Base-by-base conservation (phyloP, 73 alveolate species). In the Effrenium voratum region DNA sequence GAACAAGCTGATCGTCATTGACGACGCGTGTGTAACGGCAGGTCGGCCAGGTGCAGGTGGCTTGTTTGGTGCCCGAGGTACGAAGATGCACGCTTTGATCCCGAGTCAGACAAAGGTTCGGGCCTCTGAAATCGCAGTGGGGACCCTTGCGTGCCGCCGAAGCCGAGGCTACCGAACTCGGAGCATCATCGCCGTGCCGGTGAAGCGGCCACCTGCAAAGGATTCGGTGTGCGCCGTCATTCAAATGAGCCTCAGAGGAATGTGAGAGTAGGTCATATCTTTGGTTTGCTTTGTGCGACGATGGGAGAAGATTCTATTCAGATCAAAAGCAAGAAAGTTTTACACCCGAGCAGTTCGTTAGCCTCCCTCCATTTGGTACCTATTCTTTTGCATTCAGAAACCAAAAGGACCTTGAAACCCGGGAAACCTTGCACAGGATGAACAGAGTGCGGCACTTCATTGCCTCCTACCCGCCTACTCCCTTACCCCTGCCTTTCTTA, bases 131-230 rank as follows among this genome's bases (percentile, higher is more conserved):
- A 34, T 40, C 36, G 26, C 32, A 5, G 12, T 28, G 32, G 40
- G 22, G 13, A 26, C 22, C 77, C 40, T 8, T 66, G 13, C 43
- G 47, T 40, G 30, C 36, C 85, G 70, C 12, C 72, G n/a, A 32
- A 41, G 59, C 45, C 46, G 70, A 87, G 95, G 95, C 86, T 88
- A 88, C 50, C 95, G 95, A 2, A 88, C 95, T 22, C 95, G 66
- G 30, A 88, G 95, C 95, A 88, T 88, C 95, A 88, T 88, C 34
- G 84, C 86, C 1, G 86, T 88, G 47, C 95, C 95, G 84, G 95
- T 88, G 72, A 76, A 76, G 15, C 38, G 52, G 72, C 95, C 95
- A 19, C 85, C 86, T 36, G 47, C 84, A 5, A 88, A 88, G 60
- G 85, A 63, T 70, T 63, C 60, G 81, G 95, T 86, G 0, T 88